These are phyloP conservation scores for Arthrinium phaeospermum DNA, from an alignment of 2,329 filamentous ascomycete species.

Conservation along the genomic window DNA sequence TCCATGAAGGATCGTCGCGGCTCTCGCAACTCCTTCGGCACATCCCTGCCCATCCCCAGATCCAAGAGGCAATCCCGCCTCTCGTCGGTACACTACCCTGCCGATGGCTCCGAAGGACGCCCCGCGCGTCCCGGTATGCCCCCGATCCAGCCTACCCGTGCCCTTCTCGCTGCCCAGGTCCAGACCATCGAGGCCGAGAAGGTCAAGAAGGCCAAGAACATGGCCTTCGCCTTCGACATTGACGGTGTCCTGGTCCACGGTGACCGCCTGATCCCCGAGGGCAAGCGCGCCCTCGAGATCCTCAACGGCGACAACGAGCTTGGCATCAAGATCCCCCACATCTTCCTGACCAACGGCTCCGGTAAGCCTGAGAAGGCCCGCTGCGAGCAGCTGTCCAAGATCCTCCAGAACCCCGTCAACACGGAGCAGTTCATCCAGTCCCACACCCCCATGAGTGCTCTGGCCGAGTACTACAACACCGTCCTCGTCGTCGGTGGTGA, in stretches of 20 bases:
- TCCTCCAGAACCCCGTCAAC: conserved; percentile 67
- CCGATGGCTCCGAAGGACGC: conserved; percentile 50
- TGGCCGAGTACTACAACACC: conserved; percentile 78
- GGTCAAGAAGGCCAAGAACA: conserved; percentile 74
- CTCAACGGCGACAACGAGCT: conserved; percentile 79
- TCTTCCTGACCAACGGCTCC: conserved; percentile 77
- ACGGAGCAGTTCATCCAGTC: conserved; percentile 80
- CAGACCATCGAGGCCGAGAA: conserved; percentile 71
- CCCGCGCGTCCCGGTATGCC: conserved; percentile 62
- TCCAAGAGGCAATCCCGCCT: conserved; percentile 72
- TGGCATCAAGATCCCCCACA: conserved; percentile 77
- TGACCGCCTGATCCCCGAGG: conserved; percentile 72
- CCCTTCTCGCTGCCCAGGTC: conserved; percentile 72
- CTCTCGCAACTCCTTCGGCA: conserved; percentile 78
- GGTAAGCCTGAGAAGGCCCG: conserved; percentile 72
- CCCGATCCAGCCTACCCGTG: conserved; percentile 64
- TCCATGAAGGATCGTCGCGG: conserved; percentile 71
- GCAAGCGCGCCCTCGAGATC: conserved; percentile 69
- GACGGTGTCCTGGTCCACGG: conserved; percentile 79
- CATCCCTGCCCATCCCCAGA: conserved; percentile 73
- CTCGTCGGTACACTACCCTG: conserved; percentile 58
- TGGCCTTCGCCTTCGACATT: conserved; percentile 82
- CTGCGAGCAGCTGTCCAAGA: conserved; percentile 69
- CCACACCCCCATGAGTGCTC: conserved; percentile 77
- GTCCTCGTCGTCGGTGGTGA: conserved; percentile 79